Conservation (phyloP, 2,329 filamentous ascomycete genomes). For the Hirsutella minnesotensis region DNA sequence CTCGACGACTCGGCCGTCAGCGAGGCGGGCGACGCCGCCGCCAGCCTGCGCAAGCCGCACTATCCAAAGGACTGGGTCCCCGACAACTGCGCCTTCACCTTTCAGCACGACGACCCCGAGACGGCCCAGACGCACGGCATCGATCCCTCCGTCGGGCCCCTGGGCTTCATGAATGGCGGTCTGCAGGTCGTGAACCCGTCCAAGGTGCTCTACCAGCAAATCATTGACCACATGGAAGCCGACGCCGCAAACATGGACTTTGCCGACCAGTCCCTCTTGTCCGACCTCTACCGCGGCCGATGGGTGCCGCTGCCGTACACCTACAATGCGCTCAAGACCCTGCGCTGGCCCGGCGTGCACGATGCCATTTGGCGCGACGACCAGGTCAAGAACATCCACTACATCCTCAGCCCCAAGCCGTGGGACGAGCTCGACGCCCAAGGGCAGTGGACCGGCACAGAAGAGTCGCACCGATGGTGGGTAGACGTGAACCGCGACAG, state of each 20-base stretch:
- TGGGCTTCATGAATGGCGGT: conserved; percentile 37
- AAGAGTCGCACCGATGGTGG: conserved; percentile 46
- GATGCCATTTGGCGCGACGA: conserved; percentile 44
- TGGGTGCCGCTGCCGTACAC: conserved; percentile 49
- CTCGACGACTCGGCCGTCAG: conserved; percentile 40
- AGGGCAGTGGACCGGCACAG: conserved; percentile 30
- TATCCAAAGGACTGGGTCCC: conserved; percentile 62
- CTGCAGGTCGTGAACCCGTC: conserved; percentile 46
- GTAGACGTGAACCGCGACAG: conserved; percentile 34
- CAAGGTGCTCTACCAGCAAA: conserved; percentile 32
- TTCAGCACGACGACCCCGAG: conserved; percentile 35
- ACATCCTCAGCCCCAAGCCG: conserved; percentile 49
- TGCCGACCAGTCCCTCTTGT: conserved; percentile 47
- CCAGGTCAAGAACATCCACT: conserved; percentile 48
- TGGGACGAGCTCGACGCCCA: conserved; percentile 40
- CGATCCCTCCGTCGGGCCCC: conserved; percentile 30
- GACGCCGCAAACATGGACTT: conserved; percentile 39
- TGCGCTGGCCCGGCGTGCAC: conserved; percentile 42
- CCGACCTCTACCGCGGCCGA: conserved; percentile 39
- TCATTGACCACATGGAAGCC: conserved; percentile 36
- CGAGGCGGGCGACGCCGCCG: conserved; percentile 7
- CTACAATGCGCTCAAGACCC: conserved; percentile 52
- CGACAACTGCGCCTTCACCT: conserved; percentile 46
- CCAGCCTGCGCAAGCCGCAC: conserved; percentile 52
- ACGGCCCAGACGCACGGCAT: conserved; percentile 32